phyloP scores from a whole-genome alignment of 2,329 filamentous ascomycete species.

The Madurella fahalii region DNA sequence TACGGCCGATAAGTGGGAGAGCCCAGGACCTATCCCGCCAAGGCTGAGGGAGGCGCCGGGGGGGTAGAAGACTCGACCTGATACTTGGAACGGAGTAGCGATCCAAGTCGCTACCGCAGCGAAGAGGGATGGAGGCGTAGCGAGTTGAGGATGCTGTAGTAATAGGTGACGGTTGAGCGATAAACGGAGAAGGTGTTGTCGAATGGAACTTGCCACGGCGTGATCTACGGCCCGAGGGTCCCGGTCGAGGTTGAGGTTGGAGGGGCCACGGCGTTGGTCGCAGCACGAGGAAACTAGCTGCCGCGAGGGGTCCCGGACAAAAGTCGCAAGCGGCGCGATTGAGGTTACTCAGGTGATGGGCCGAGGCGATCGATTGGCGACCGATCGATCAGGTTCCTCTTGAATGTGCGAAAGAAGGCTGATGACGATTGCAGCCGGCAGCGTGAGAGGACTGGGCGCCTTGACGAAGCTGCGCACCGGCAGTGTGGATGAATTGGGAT shows the following conservation, averaged over 20 bases:
- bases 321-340: slow-evolving; percentile 1
- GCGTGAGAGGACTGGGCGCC: slow-evolving; percentile 1
- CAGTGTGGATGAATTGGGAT: not conserved
- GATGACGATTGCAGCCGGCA: slow-evolving; percentile 18
- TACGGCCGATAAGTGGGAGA: slow-evolving; percentile 17
- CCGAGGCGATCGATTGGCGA: slow-evolving; percentile 14
- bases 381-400: not conserved
- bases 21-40: slow-evolving; percentile 17
- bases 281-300: not conserved
- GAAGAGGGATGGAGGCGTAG: not conserved
- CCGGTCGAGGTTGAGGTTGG: not conserved
- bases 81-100: slow-evolving; percentile 6
- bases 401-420: slow-evolving; percentile 8
- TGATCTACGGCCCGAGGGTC: not conserved
- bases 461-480: not conserved
- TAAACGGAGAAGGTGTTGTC: not conserved
- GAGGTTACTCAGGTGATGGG: slow-evolving; percentile 6
- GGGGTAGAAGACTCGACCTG: not conserved
- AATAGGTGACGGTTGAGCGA: not conserved
- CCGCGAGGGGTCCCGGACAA: not conserved
- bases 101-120: not conserved
- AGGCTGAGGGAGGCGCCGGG: slow-evolving; percentile 11
- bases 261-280: not conserved
- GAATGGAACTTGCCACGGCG: not conserved
- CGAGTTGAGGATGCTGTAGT: not conserved